Percentiles rank a stretch among this genome's conserved stretches.
phyloP scores from a whole-genome alignment of 2,329 filamentous ascomycete genomes.

The Aspergillus brunneoviolaceus region DNA sequence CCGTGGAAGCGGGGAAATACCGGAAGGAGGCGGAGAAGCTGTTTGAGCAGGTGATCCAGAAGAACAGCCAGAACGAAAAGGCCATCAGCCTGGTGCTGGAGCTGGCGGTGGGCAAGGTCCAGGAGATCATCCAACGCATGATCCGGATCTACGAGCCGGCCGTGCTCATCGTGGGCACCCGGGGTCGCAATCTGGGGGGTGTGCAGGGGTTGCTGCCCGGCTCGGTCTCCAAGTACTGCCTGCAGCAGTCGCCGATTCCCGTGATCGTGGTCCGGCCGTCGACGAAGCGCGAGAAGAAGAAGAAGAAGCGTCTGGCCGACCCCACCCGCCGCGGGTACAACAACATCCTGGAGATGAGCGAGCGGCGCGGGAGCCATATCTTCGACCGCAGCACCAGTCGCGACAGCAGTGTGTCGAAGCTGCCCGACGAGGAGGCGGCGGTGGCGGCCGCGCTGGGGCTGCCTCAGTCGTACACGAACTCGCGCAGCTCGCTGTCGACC shows the following conservation, averaged over 20 bases:
- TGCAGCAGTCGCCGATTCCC: constrained; percentile 89
- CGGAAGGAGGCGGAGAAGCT: constrained; percentile 71
- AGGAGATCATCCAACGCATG: constrained; percentile 86
- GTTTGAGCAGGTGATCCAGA: constrained; percentile 72
- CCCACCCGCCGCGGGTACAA: constrained; percentile 73
- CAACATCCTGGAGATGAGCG: constrained; percentile 70
- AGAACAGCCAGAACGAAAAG: constrained; percentile 74
- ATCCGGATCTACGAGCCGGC: constrained; percentile 90
- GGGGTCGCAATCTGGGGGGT: constrained; percentile 78
- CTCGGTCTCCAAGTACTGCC: constrained; percentile 89
- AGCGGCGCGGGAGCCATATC: constrained; percentile 50
- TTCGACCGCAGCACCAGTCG: constrained; percentile 52
- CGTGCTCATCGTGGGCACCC: constrained; percentile 86
- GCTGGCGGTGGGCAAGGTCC: constrained; percentile 83
- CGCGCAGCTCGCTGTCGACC: constrained; percentile 36
- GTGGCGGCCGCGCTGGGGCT: constrained; percentile 52
- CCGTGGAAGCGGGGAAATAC: constrained; percentile 68
- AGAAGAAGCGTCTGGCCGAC: constrained; percentile 77
- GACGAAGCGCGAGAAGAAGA: constrained; percentile 86
- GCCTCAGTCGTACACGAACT: constrained; percentile 32
- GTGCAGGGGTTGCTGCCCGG: constrained; percentile 84
- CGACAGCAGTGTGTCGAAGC: constrained; percentile 46
- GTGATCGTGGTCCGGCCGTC: constrained; percentile 89
- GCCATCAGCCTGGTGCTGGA: constrained; percentile 84
- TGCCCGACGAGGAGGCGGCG: constrained; percentile 50